Conservation (phyloP, 2,329 filamentous ascomycete species). For the Exophiala oligosperma region DNA sequence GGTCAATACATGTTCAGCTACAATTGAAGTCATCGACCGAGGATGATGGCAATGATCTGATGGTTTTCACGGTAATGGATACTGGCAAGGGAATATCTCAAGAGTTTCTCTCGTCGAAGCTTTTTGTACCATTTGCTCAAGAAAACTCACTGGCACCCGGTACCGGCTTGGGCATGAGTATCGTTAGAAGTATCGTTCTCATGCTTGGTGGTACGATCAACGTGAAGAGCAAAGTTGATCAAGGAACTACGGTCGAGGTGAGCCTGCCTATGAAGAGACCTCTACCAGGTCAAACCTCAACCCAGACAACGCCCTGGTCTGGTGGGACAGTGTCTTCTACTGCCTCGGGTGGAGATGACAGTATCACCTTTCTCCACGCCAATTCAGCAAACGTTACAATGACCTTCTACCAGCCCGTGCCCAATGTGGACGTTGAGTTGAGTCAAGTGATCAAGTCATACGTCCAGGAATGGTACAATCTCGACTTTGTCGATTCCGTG, state of each 20-base stretch:
- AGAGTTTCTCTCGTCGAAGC: conserved; percentile 57
- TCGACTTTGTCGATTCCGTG: conserved; percentile 11
- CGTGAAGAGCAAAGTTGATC: conserved; percentile 38
- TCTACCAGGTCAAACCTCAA: conserved; percentile 14
- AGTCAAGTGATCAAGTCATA: conserved; percentile 9
- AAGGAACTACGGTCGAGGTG: conserved; percentile 21
- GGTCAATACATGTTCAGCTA: conserved; percentile 36
- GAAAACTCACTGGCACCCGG: conserved; percentile 60
- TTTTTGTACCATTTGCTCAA: conserved; percentile 64
- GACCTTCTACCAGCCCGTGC: conserved; percentile 9
- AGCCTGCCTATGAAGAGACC: conserved; percentile 19
- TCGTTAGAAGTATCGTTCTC: conserved; percentile 59
- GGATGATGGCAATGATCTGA: conserved; percentile 19
- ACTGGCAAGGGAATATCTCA: conserved; percentile 63
- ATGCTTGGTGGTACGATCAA: conserved; percentile 59
- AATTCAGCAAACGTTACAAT: conserved; percentile 8
- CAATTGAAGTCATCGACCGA: conserved; percentile 16
- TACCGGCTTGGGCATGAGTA: conserved; percentile 63
- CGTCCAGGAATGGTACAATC: conserved; percentile 16
- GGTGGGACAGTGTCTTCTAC: conserved; percentile 9
- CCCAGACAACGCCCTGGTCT: conserved; percentile 15
- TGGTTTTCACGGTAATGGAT: conserved; percentile 54
- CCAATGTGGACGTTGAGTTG: conserved; percentile 1
- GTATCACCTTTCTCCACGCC: conserved; percentile 4
- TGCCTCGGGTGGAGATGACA: conserved; percentile 11